Evolutionary conservation across 2,329 filamentous ascomycete species (phyloP).

Genomic region (Drechslerella stenobrocha): DNA sequence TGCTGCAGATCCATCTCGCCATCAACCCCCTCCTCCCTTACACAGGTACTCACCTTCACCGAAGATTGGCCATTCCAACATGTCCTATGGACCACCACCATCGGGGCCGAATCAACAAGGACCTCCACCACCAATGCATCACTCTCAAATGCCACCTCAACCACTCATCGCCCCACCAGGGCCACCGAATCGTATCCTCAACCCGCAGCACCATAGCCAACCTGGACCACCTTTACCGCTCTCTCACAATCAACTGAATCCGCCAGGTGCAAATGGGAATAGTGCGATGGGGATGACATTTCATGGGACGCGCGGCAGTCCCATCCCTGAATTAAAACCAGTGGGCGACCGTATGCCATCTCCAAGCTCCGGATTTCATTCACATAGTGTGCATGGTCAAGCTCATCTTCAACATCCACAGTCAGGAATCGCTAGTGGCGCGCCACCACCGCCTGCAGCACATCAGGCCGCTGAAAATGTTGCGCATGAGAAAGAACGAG

Average conservation of each 20-base stretch:
- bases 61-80: slow-evolving; percentile 48
- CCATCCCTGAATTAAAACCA: slow-evolving; percentile 79
- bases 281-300: slow-evolving; percentile 61
- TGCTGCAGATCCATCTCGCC: slow-evolving; percentile 53
- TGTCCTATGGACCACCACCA: slow-evolving; percentile 61
- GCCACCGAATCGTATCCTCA: slow-evolving; percentile 57
- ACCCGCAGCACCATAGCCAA: slow-evolving; percentile 53
- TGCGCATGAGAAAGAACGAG: slow-evolving; percentile 61
- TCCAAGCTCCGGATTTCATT: slow-evolving; percentile 76
- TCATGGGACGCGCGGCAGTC: slow-evolving; percentile 60
- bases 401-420: slow-evolving; percentile 75
- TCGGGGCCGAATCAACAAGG: slow-evolving; percentile 56
- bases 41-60: slow-evolving; percentile 52
- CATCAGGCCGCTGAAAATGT: slow-evolving; percentile 70
- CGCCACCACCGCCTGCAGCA: slow-evolving; percentile 68
- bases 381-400: slow-evolving; percentile 59
- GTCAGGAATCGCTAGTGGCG: slow-evolving; percentile 69
- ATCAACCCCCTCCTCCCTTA: slow-evolving; percentile 57
- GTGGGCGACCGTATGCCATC: slow-evolving; percentile 86
- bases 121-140: slow-evolving; percentile 56
- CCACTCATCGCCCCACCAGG: slow-evolving; percentile 59
- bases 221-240: slow-evolving; percentile 56
- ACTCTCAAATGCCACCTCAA: slow-evolving; percentile 57
- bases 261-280: slow-evolving; percentile 68
- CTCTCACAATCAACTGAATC: slow-evolving; percentile 53